These are phyloP conservation scores for Panicum hallii DNA, from an alignment of 202 grass and related monocot genomes.

Conservation along the genomic window DNA sequence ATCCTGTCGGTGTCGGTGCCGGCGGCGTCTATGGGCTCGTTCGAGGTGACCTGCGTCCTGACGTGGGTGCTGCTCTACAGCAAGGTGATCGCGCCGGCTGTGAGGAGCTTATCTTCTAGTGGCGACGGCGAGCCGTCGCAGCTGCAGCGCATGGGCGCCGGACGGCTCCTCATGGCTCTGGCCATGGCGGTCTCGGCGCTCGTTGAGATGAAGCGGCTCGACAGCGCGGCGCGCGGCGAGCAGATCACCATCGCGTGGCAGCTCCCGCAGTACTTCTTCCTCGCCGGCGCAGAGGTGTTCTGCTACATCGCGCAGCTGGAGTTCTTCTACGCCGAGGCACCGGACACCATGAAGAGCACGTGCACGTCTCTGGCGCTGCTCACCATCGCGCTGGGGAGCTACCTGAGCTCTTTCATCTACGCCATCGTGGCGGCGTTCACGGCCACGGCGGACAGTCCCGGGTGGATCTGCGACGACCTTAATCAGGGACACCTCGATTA, in stretches of 20 bases:
- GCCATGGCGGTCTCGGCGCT: slow-evolving; percentile 62
- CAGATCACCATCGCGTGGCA: slow-evolving; percentile 70
- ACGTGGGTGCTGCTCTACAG: slow-evolving; percentile 62
- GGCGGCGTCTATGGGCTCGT: slow-evolving; percentile 62
- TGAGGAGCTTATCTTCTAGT: slow-evolving; percentile 16
- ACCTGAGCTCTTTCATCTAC: slow-evolving; percentile 74
- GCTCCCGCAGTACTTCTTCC: slow-evolving; percentile 65
- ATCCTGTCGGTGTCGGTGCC: slow-evolving; percentile 55
- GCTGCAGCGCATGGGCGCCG: slow-evolving; percentile 78
- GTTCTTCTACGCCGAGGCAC: slow-evolving; percentile 83
- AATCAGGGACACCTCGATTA: slow-evolving; percentile 81
- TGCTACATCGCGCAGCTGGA: slow-evolving; percentile 70
- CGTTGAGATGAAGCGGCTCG: slow-evolving; percentile 63
- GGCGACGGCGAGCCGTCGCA: slow-evolving; percentile 47
- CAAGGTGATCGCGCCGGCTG: slow-evolving; percentile 53
- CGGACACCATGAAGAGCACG: slow-evolving; percentile 83
- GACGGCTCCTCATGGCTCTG: slow-evolving; percentile 63
- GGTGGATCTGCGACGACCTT: slow-evolving; percentile 80
- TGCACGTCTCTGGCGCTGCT: slow-evolving; percentile 72
- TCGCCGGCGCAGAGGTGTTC: slow-evolving; percentile 66
- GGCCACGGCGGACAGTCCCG: slow-evolving; percentile 31
- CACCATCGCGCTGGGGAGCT: slow-evolving; percentile 68
- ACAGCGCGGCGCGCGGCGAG: slow-evolving; percentile 27
- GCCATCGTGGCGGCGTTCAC: slow-evolving; percentile 54
- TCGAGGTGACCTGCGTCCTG: slow-evolving; percentile 59